Evolutionary conservation across 768 basidiomycete genomes (phyloP), one percentile per base, ranked within the genome.

Genomic region (Rhizopogon vinicolor): DNA sequence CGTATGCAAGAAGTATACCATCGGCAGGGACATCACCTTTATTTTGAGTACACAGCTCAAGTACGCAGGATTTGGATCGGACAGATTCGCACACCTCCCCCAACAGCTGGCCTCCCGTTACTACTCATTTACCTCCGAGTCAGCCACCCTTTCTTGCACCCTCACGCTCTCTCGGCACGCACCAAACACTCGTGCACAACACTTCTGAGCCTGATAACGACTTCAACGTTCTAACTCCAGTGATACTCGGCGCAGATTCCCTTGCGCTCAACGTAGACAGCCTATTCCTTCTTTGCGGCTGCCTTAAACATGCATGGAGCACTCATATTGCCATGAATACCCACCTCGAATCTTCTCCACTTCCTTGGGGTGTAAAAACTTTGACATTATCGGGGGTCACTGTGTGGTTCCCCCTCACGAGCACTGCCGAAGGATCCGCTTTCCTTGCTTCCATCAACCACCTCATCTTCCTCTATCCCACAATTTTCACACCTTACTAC

Each of bases 361-460:
- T 53, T 16, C 67, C 46, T 12, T 59, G 58, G 58, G 33, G 18
- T 14, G 50, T 46, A 12, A n/a, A 28, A 3, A 50, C 59, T 41
- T 63, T 75, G n/a, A 70, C 70, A 0, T 63, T 78, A 29, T 65
- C 65, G 5, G 75, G 76, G 2, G 40, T 54, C 19, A 49, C 19
- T 22, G 22, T 40, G 12, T 77, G 76, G 76, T 72, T 67, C 44
- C 65, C 70, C 6, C 58, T 77, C 33, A 69, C 61, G 19, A 64
- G 65, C 19, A 72, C 59, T 12, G 31, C 51, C 13, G 67, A 67
- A 9, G 76, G 77, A 6, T 44, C 62, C 2, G 59, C 60, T 6
- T 75, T 74, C 57, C 64, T 78, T 5, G 57, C 62, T 9, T 65
- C 66, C 18, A 60, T 78, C 35, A 72, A 74, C 1, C 74, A 73